A percentile compares a stretch with the other conserved stretches of the same genome.
These are phyloP conservation scores for Pistacia integerrima DNA, from an alignment of 345 rosid genomes.

Conservation along the genomic window DNA sequence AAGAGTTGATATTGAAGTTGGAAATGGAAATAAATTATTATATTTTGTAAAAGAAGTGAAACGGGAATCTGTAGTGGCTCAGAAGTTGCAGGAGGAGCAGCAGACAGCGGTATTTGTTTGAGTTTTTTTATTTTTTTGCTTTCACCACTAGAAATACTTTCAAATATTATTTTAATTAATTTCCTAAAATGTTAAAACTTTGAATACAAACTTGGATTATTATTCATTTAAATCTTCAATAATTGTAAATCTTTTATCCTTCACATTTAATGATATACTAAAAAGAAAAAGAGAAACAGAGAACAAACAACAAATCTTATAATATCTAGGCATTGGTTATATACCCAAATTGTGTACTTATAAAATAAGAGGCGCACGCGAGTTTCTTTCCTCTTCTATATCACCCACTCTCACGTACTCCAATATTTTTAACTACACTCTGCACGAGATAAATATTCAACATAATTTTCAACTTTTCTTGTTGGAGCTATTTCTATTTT, in stretches of 20 bases:
- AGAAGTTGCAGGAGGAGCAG: not conserved
- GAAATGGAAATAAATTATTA: not conserved
- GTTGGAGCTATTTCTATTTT: not conserved
- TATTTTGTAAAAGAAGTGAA: conserved; percentile 20
- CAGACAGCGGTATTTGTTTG: not conserved
- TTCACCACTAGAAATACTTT: too few species aligned
- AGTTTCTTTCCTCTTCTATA: conserved; percentile 1
- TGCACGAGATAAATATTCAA: not conserved
- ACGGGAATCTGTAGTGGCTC: conserved; percentile 19
- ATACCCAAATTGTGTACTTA: not conserved
- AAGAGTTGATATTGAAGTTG: not conserved
- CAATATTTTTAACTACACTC: not conserved
- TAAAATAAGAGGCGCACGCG: conserved; percentile 8
- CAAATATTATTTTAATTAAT: too few species aligned
- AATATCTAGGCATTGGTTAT: too few species aligned
- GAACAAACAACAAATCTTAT: not conserved
- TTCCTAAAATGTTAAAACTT: too few species aligned
- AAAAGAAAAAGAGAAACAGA: not conserved
- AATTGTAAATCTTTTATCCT: too few species aligned
- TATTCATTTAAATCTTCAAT: too few species aligned
- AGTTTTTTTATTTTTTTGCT: not conserved
- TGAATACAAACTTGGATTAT: too few species aligned
- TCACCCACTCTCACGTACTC: conserved; percentile 3
- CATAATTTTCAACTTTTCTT: not conserved
- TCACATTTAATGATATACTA: too few species aligned